These are phyloP conservation scores for Pleurotus cornucopiae DNA, from an alignment of 768 basidiomycete genomes.

Conservation along the genomic window DNA sequence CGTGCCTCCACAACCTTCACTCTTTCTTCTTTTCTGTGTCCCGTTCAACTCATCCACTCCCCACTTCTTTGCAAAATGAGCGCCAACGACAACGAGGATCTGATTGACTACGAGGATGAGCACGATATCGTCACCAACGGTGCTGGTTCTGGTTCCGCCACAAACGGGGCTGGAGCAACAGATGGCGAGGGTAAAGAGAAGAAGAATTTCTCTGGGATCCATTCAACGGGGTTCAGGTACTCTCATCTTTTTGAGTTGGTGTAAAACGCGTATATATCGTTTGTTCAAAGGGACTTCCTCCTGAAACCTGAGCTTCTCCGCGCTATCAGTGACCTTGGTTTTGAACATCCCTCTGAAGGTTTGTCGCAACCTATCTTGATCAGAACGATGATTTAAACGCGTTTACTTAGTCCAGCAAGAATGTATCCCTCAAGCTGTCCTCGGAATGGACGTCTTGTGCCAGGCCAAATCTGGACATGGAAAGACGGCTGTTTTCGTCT, in stretches of 20 bases:
- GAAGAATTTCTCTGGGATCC: slow-evolving; percentile 99
- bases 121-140: slow-evolving; percentile 71
- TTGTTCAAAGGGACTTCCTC: slow-evolving; percentile 78
- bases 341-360: slow-evolving; percentile 99
- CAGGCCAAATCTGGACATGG: slow-evolving; percentile 99
- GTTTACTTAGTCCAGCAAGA: slow-evolving; percentile 87
- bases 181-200: slow-evolving; percentile 73
- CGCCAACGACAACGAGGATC: slow-evolving; percentile 83
- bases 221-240: slow-evolving; percentile 98
- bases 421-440: slow-evolving; percentile 98
- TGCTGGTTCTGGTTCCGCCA: slow-evolving; percentile 33
- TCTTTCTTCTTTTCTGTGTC: slow-evolving; percentile 21
- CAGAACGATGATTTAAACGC: background rate
- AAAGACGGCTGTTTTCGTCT: slow-evolving; percentile 98
- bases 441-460: slow-evolving; percentile 99
- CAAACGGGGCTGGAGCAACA: slow-evolving; percentile 44
- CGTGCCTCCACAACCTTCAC: slow-evolving; percentile 18
- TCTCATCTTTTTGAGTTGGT: slow-evolving; percentile 17
- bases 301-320: slow-evolving; percentile 95
- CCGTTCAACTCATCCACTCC: slow-evolving; percentile 17
- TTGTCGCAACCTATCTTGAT: slow-evolving; percentile 13
- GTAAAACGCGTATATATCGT: slow-evolving; percentile 15
- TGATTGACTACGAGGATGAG: slow-evolving; percentile 94
- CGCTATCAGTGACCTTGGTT: slow-evolving; percentile 98
- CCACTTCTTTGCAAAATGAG: slow-evolving; percentile 47